Base-by-base conservation (phyloP, 73 alveolate species). In the Symbiodinium pilosum region DNA sequence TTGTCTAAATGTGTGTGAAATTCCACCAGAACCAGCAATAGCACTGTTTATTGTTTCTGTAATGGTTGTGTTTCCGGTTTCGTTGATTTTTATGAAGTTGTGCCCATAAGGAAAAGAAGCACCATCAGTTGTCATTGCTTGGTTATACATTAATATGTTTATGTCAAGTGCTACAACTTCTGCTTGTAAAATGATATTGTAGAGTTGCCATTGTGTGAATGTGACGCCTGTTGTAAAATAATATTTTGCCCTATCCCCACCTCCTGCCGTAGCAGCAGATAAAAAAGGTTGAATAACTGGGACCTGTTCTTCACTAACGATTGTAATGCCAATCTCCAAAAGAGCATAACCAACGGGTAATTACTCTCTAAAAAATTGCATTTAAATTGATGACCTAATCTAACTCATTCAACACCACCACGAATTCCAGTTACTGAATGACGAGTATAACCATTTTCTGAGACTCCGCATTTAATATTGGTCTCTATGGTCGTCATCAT, bases 161-260 rank as follows among this genome's bases (percentile, higher is more conserved):
- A n/a, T 47, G 14, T 47, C 59, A 9, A 47, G 59, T 14, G 59
- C 14, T 9, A 47, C 59, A 14, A 86, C 94, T 52, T 86, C 94
- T 1, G 84, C 84, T 2, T 84, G 83, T 9, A 51, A 9, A 20
- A 86, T 21, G 21, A 86, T 47, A 36, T 86, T 52, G 41, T 52
- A 36, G 54, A 86, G 34, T 44, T 47, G 51, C 81, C 93, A 85
- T 11, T 11, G 3, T 9, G 93, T 85, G 6, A 51, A 30, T 7
- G 93, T 85, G 41, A 44, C 18, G 32, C 93, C 93, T 28, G 59
- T 59, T 0, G 83, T 85, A 47, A 85, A 85, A 85, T 47, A 85
- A 51, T 85, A 85, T 9, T 81, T 81, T 6, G 47, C 47, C 39
- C 32, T 51, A 1, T 85, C 81, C 6, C 9, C 59, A 47, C 59